Evolutionary conservation across 2,329 filamentous ascomycete genomes (phyloP).

Genomic region (Calonectria hongkongensis): DNA sequence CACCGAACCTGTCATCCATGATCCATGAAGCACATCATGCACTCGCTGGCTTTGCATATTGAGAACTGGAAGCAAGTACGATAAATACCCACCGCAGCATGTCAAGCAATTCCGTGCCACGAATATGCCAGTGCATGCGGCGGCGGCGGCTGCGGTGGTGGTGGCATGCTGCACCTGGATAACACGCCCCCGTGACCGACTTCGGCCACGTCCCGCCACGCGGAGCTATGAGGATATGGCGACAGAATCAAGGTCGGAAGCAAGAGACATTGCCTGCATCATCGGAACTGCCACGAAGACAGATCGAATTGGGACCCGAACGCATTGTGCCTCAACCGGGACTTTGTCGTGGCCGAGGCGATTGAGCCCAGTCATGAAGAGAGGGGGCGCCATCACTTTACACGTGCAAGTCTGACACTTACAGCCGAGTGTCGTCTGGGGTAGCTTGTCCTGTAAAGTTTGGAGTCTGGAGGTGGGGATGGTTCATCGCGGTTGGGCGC

Average conservation of each 20-base stretch:
- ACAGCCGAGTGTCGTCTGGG: background rate
- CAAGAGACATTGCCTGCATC: background rate
- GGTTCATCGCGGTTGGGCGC: background rate
- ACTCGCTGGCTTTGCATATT: slow-evolving; percentile 12
- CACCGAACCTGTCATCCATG: slow-evolving; percentile 26
- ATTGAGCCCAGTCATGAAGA: background rate
- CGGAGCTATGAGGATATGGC: background rate
- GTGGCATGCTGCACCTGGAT: background rate
- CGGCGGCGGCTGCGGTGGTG: background rate
- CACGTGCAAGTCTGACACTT: background rate
- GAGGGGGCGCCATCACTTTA: background rate
- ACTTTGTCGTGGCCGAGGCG: background rate
- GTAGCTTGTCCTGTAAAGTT: slow-evolving; percentile 4
- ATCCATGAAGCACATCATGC: slow-evolving; percentile 36
- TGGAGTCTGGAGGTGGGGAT: slow-evolving; percentile 2
- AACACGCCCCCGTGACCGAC: background rate
- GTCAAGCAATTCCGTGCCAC: background rate
- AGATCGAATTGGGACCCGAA: background rate
- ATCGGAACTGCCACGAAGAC: background rate
- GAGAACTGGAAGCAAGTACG: background rate
- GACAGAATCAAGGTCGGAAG: background rate
- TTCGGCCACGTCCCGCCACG: background rate
- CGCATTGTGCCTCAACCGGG: background rate
- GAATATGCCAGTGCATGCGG: background rate
- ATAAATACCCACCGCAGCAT: background rate